These are phyloP conservation scores for Kickxella alabastrina DNA, from an alignment of 192 early-diverging fungal genomes.

Conservation along the genomic window DNA sequence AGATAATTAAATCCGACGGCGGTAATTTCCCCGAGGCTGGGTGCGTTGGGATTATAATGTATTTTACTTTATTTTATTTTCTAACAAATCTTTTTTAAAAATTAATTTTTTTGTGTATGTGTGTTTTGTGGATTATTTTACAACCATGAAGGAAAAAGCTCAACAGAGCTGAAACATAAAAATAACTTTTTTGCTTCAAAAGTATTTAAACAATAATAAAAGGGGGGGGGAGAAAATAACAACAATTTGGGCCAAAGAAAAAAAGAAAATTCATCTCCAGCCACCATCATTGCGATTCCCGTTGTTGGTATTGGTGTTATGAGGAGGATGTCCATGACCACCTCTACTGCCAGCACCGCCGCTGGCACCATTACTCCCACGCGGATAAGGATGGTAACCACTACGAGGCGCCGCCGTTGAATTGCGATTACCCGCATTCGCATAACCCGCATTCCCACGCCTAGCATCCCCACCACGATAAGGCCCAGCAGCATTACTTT, in stretches of 20 bases:
- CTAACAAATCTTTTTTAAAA: too few relatives aligned
- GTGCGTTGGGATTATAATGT: too few relatives aligned
- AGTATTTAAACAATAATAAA: not conserved
- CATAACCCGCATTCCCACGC: slow-evolving; percentile 4
- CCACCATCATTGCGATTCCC: slow-evolving; percentile 13
- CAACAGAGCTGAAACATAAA: too few relatives aligned
- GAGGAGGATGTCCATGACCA: too few relatives aligned
- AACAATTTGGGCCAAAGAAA: slow-evolving; percentile 1
- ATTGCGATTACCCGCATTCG: not conserved
- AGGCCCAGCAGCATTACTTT: not conserved
- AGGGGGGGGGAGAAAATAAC: not conserved
- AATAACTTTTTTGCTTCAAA: too few relatives aligned
- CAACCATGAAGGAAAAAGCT: too few relatives aligned
- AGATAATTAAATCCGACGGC: too few relatives aligned
- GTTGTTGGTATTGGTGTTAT: too few relatives aligned
- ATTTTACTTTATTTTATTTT: too few relatives aligned
- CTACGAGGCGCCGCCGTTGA: slow-evolving; percentile 6
- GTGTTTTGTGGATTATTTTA: too few relatives aligned
- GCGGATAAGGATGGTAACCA: slow-evolving; percentile 31
- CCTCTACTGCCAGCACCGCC: slow-evolving; percentile 2
- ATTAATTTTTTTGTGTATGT: too few relatives aligned
- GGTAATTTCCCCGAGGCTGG: too few relatives aligned
- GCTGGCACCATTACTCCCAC: not conserved
- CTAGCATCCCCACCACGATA: slow-evolving; percentile 8
- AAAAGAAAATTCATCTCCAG: not conserved